phyloP scores from a whole-genome alignment of 2,329 filamentous ascomycete genomes.

The Aspergillus viridinutans region DNA sequence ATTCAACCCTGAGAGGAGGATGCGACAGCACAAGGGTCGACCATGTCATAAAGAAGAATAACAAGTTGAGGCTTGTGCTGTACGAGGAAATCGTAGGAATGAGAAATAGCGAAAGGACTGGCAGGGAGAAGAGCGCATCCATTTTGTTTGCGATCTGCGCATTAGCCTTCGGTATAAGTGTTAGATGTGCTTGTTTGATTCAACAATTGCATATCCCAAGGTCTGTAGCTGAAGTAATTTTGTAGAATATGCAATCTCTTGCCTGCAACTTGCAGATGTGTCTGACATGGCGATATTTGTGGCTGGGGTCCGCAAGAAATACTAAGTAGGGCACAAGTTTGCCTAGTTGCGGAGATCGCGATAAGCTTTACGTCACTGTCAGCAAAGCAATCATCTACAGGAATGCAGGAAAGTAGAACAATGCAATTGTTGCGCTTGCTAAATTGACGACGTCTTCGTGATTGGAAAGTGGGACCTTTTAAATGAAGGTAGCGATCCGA shows the following conservation, averaged over 20 bases:
- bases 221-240: conserved; percentile 11
- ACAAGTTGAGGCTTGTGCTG: conserved; percentile 73
- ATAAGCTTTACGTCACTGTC: conserved; percentile 15
- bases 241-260: background rate
- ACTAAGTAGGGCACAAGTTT: background rate
- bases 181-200: background rate
- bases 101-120: conserved; percentile 26
- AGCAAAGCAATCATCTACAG: background rate
- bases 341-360: background rate
- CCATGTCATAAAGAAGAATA: conserved; percentile 92
- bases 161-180: background rate
- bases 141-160: conserved; percentile 29
- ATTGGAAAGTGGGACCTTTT: background rate
- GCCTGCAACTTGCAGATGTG: background rate
- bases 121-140: conserved; percentile 48
- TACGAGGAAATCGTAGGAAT: conserved; percentile 55
- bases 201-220: background rate
- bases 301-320: background rate
- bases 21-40: conserved; percentile 75
- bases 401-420: background rate
- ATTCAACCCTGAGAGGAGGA: conserved; percentile 68
- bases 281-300: background rate
- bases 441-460: background rate
- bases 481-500: background rate
- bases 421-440: background rate